Evolutionary conservation across 441 rosid genomes (phyloP).

Genomic region (Manihot esculenta): DNA sequence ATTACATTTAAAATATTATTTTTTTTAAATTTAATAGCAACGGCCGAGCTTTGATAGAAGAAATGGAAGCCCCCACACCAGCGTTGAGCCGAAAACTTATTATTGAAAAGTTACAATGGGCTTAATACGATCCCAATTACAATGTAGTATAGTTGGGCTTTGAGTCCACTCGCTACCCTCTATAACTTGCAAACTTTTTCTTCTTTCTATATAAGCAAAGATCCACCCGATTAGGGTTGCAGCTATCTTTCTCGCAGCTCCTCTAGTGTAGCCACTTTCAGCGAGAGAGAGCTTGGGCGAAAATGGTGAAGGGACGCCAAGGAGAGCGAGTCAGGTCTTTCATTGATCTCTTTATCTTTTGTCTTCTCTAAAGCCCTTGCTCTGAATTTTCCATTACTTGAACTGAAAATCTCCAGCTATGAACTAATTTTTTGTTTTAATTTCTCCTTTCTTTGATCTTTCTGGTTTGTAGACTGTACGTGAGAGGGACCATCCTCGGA

Average conservation of each 20-base stretch:
- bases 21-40: no score
- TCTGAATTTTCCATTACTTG: neutral
- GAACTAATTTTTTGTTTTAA: neutral
- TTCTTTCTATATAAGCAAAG: slow-evolving; percentile 6
- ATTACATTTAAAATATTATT: no score
- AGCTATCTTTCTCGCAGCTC: slow-evolving; percentile 10
- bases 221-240: slow-evolving; percentile 24
- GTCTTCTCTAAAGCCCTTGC: neutral
- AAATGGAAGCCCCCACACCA: no score
- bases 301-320: slow-evolving; percentile 71
- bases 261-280: neutral
- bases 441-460: neutral
- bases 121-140: no score
- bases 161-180: neutral
- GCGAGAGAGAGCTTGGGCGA: slow-evolving; percentile 12
- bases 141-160: neutral
- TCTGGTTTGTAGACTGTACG: slow-evolving; percentile 54
- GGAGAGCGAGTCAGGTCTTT: slow-evolving; percentile 62
- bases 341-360: neutral
- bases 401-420: neutral
- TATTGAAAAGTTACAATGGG: no score
- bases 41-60: no score
- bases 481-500: slow-evolving; percentile 78
- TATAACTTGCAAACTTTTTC: no score
- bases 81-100: no score